Evolutionary conservation across 371 early-diverging fungal genomes (phyloP).

Genomic region (Mucor plumbeus): DNA sequence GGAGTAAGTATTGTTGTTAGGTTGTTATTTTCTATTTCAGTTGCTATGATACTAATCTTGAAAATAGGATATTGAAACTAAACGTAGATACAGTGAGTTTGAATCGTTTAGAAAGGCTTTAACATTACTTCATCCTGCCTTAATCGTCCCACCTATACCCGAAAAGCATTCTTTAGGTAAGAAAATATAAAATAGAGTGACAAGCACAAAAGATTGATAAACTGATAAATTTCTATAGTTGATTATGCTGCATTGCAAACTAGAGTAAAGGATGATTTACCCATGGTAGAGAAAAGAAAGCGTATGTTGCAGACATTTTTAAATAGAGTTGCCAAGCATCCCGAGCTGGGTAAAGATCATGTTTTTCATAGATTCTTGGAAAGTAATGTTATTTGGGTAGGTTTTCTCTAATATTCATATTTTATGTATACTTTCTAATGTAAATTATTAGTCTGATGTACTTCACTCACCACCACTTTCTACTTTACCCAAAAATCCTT

Average conservation of each 20-base stretch:
- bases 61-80: conserved; percentile 10
- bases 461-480: conserved; percentile 59
- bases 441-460: conserved; percentile 64
- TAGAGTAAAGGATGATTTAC: conserved; percentile 89
- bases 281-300: conserved; percentile 88
- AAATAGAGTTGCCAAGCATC: conserved; percentile 88
- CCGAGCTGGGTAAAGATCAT: conserved; percentile 84
- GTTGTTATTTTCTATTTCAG: not conserved
- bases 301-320: conserved; percentile 94
- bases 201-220: not conserved
- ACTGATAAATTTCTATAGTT: conserved; percentile 48
- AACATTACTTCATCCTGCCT: conserved; percentile 76
- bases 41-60: not conserved
- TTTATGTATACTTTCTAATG: not conserved
- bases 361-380: conserved; percentile 91
- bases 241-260: conserved; percentile 84
- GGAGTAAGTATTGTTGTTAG: conserved; percentile 40
- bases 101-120: conserved; percentile 83
- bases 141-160: conserved; percentile 93
- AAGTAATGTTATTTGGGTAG: conserved; percentile 67
- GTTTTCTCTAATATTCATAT: not conserved
- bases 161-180: conserved; percentile 40
- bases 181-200: not conserved
- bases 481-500: conserved; percentile 62
- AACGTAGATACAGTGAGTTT: conserved; percentile 89